Evolutionary conservation across 192 early-diverging fungal genomes (phyloP), one percentile per base, ranked within the genome.

Genomic region (Coemansia sp.): DNA sequence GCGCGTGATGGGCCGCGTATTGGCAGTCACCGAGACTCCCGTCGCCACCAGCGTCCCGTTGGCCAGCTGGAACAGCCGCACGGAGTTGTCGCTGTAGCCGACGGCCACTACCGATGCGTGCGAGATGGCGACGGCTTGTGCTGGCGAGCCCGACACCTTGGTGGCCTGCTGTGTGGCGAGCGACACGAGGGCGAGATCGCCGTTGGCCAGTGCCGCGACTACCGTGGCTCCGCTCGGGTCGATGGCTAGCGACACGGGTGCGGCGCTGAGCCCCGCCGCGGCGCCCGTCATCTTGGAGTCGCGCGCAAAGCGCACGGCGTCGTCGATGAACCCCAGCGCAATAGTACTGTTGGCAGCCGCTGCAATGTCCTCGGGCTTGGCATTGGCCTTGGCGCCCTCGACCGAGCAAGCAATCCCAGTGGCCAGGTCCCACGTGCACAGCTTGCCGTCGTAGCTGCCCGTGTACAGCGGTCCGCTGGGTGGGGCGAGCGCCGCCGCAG

Each of bases 361-460:
- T 9, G 45, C 59, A 11, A 68, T 59, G 15, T 60, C 67, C 57
- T 67, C 64, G 7, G 68, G 65, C 12, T 57, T 68, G 4, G 49
- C 64, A 19, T 41, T 71, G 25, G 38, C 53, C 25, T 32, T 71
- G n/a, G 67, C 22, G 12, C 40, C 38, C 6, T 47, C 35, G 29
- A 46, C 38, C 15, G 35, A 41, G 9, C 11, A n/a, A 0, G 56
- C 56, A 12, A 11, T 2, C 10, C 56, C 56, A 2, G 19, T 7
- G 1, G 65, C 70, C 59, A 87, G 74, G 31, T 85, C 85, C 95
- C 95, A 97, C 0, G 79, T 60, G 74, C 87, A 88, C n/a, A 96
- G 86, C n/a, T 88, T 86, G 8, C 97, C 97, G 72, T 99, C 97
- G 73, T 97, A 97, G 60, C 89, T 92, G 40, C 93, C 97, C 11